A percentile compares a stretch with the other conserved stretches of the same genome.
phyloP scores from a whole-genome alignment of 768 basidiomycete genomes.

The Clathrus columnatus region DNA sequence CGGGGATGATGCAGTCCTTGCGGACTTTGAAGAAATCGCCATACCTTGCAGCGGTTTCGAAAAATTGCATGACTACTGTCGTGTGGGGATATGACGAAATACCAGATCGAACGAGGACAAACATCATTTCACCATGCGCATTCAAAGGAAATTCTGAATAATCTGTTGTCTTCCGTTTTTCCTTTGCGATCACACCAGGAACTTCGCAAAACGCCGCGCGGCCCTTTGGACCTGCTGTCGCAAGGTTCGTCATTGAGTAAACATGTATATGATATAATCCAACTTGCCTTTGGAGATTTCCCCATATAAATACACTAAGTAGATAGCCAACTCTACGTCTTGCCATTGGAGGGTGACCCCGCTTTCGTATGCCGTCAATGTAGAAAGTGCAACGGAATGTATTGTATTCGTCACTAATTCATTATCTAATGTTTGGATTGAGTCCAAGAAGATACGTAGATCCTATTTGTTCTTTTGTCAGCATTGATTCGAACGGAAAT shows the following conservation, averaged over 20 bases:
- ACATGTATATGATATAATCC: background rate
- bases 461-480: slow-evolving; percentile 42
- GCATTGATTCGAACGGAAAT: slow-evolving; percentile 4
- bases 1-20: slow-evolving; percentile 78
- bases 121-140: slow-evolving; percentile 81
- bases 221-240: slow-evolving; percentile 59
- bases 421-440: slow-evolving; percentile 77
- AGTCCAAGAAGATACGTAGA: slow-evolving; percentile 77
- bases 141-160: slow-evolving; percentile 81
- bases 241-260: background rate
- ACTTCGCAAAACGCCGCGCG: slow-evolving; percentile 78
- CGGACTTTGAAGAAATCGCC: slow-evolving; percentile 94
- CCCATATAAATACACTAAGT: slow-evolving; percentile 88
- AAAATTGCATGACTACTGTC: slow-evolving; percentile 81
- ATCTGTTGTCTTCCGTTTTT: slow-evolving; percentile 56
- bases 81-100: slow-evolving; percentile 78
- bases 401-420: slow-evolving; percentile 76
- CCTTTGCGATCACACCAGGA: slow-evolving; percentile 59
- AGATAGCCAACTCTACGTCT: slow-evolving; percentile 88
- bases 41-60: slow-evolving; percentile 88
- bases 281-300: slow-evolving; percentile 81
- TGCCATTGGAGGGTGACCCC: slow-evolving; percentile 74
- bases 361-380: slow-evolving; percentile 60
- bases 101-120: slow-evolving; percentile 73
- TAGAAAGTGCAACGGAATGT: slow-evolving; percentile 61